Evolutionary conservation across 2,329 filamentous ascomycete genomes (phyloP).

Genomic region (Onygenales sp.): DNA sequence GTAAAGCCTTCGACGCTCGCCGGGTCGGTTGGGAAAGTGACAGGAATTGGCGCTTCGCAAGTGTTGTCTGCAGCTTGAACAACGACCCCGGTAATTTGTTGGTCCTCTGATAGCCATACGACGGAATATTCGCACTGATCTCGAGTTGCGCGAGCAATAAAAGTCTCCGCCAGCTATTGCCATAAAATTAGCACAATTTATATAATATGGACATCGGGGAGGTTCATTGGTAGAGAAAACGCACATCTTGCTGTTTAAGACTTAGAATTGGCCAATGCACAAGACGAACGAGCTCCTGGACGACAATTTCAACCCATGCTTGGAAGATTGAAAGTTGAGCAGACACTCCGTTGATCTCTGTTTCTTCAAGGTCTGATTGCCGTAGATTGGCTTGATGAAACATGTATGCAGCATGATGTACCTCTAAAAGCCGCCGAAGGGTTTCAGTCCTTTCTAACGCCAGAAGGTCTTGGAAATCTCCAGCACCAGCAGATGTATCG

Average conservation of each 20-base stretch:
- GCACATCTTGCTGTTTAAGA: conserved; percentile 47
- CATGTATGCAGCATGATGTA: conserved; percentile 51
- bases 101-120: conserved; percentile 34
- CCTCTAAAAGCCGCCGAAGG: conserved; percentile 46
- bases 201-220: background rate
- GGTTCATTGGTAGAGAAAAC: background rate
- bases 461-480: conserved; percentile 45
- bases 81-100: conserved; percentile 42
- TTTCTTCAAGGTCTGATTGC: conserved; percentile 37
- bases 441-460: conserved; percentile 43
- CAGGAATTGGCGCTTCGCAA: conserved; percentile 44
- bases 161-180: conserved; percentile 35
- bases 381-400: conserved; percentile 57
- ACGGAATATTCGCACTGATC: conserved; percentile 45
- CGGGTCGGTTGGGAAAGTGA: conserved; percentile 43
- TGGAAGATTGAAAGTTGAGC: conserved; percentile 45
- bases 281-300: conserved; percentile 46
- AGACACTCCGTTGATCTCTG: conserved; percentile 40
- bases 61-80: conserved; percentile 41
- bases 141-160: conserved; percentile 45
- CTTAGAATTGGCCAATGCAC: conserved; percentile 46
- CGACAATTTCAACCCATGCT: conserved; percentile 47
- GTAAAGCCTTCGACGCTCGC: conserved; percentile 35
- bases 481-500: conserved; percentile 46
- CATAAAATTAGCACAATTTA: background rate